Evolutionary conservation across 2,329 filamentous ascomycete genomes (phyloP).

Genomic region (Alternaria arbusti): DNA sequence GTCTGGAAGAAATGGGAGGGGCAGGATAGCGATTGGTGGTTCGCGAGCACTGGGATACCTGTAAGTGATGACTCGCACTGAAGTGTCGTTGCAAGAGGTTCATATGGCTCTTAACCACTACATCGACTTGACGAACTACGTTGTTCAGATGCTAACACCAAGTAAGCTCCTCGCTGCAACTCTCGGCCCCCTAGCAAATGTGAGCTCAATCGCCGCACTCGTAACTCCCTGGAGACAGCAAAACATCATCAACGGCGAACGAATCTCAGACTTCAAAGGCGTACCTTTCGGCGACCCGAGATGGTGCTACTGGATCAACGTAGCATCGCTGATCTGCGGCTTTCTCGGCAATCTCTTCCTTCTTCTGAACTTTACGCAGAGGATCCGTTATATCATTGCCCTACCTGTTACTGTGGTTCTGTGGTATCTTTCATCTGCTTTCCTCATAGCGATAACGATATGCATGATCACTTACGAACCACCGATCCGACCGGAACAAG

Average conservation of each 20-base stretch:
- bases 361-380: slow-evolving; percentile 83
- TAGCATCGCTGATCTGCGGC: slow-evolving; percentile 76
- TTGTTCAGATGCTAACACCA: neutral
- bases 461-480: slow-evolving; percentile 69
- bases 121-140: neutral
- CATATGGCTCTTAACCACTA: neutral
- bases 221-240: slow-evolving; percentile 77
- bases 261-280: slow-evolving; percentile 60
- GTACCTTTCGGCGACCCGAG: slow-evolving; percentile 69
- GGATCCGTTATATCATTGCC: slow-evolving; percentile 80
- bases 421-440: slow-evolving; percentile 71
- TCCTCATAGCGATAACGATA: slow-evolving; percentile 70
- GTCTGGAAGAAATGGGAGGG: slow-evolving; percentile 20
- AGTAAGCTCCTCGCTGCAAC: slow-evolving; percentile 75
- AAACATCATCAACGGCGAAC: slow-evolving; percentile 55
- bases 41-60: slow-evolving; percentile 47
- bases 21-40: slow-evolving; percentile 47
- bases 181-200: slow-evolving; percentile 83
- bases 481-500: slow-evolving; percentile 55
- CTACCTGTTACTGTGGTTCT: slow-evolving; percentile 82
- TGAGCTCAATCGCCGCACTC: slow-evolving; percentile 86
- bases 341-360: slow-evolving; percentile 81
- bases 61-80: neutral
- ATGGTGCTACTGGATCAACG: slow-evolving; percentile 80
- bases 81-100: neutral